Evolutionary conservation across 805 yeast genomes (phyloP), one percentile per base, ranked within the genome.

Genomic region (Dipodascopsis uninucleata): DNA sequence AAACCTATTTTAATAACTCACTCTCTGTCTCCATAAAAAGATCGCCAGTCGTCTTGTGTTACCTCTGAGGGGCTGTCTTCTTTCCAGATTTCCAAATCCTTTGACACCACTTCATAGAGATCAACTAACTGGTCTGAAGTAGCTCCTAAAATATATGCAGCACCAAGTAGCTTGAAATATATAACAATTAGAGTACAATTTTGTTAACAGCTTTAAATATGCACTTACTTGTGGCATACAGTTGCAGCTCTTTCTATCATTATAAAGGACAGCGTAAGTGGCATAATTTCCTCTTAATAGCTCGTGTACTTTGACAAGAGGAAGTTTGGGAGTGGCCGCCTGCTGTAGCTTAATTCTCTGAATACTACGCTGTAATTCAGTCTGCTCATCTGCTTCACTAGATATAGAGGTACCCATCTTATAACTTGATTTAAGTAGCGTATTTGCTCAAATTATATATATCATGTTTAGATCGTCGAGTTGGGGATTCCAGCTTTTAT

Each of bases 31-130:
- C 70, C 70, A 22, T 53, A 49, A 28, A 54, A 60, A 17, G 59
- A 58, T 12, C 46, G 41, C 52, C 69, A 59, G 20, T 66, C 66
- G 28, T 58, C 61, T 33, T 55, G 60, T 0, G 68, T 64, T 18
- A 68, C 66, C 28, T 63, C 72, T 10, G 58, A 56, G 0, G 71
- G 70, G 31, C 58, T 56, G 38, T 67, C 71, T 28, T 66, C 70
- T n/a, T 64, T 58, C 71, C 71, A 67, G 5, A 31, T 47, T 8
- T 43, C 58, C 25, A 63, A 53, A 2, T 48, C 14, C 22, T 44
- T 36, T 10, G 57, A 54, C 7, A 43, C 45, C 18, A 47, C 43
- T 39, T 67, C 71, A 41, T 53, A 69, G 3, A 64, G 39, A 1
- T 45, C 50, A 3, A 55, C 45, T 28, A 69, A 49, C 20, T 59